These are phyloP conservation scores for Barnettozyma vustinii DNA, from an alignment of 805 yeast species.

Conservation along the genomic window DNA sequence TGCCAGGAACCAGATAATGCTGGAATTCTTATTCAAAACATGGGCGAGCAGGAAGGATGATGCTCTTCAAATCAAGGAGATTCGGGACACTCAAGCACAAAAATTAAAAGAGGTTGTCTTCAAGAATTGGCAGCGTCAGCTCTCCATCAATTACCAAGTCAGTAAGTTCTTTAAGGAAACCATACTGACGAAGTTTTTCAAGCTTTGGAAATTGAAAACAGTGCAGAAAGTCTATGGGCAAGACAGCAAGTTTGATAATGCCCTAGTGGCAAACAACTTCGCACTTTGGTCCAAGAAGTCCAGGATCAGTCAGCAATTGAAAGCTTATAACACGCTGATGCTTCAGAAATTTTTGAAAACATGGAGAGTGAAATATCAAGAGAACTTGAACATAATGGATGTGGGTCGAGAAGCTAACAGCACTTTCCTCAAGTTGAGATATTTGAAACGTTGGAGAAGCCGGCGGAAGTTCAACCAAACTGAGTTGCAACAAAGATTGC, in stretches of 20 bases:
- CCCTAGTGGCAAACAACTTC: background rate
- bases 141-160: background rate
- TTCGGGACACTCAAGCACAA: background rate
- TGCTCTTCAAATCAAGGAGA: background rate
- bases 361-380: slow-evolving; percentile 9
- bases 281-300: slow-evolving; percentile 2
- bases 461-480: background rate
- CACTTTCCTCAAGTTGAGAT: slow-evolving; percentile 16
- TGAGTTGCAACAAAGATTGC: slow-evolving; percentile 7
- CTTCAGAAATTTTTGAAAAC: background rate
- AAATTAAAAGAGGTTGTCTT: background rate
- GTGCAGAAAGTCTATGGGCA: background rate
- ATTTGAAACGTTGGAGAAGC: slow-evolving; percentile 18
- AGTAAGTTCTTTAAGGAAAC: background rate
- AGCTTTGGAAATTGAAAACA: slow-evolving; percentile 11
- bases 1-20: slow-evolving; percentile 8
- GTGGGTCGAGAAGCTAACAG: slow-evolving; percentile 12
- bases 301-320: background rate
- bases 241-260: slow-evolving; percentile 5
- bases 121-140: slow-evolving; percentile 11
- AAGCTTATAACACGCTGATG: background rate
- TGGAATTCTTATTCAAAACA: slow-evolving; percentile 11
- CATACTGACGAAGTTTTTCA: background rate
- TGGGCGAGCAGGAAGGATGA: slow-evolving; percentile 12
- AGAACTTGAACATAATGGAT: slow-evolving; percentile 9